A percentile compares a stretch with the other conserved stretches of the same genome.
Evolutionary conservation across 441 rosid genomes (phyloP).

Genomic region (Pelargonium hybrid): DNA sequence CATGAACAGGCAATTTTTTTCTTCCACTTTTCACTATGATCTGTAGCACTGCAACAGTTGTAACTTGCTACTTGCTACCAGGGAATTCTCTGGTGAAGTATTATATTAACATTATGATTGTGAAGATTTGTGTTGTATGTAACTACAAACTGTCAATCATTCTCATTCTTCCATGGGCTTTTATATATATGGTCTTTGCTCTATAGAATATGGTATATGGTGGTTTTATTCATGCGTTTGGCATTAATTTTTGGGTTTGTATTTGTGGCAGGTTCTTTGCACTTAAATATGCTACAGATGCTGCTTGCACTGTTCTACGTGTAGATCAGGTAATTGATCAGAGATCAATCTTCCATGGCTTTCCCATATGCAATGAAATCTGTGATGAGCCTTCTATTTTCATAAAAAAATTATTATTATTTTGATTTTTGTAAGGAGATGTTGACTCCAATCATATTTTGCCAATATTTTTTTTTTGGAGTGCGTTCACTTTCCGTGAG

Average conservation of each 20-base stretch:
- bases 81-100: not conserved
- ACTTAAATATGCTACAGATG: conserved; percentile 91
- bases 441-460: not conserved
- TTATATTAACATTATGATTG: not conserved
- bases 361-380: too few relatives aligned
- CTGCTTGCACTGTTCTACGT: conserved; percentile 93
- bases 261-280: conserved; percentile 56
- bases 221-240: too few relatives aligned
- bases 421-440: not conserved
- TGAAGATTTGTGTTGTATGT: not conserved
- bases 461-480: not conserved
- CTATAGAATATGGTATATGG: too few relatives aligned
- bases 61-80: not conserved
- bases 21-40: not conserved
- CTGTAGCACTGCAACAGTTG: not conserved
- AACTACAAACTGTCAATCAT: too few relatives aligned
- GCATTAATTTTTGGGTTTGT: not conserved
- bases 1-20: not conserved
- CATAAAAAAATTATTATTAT: too few relatives aligned
- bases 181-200: too few relatives aligned
- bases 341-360: not conserved
- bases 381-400: too few relatives aligned
- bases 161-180: too few relatives aligned
- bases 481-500: not conserved
- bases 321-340: conserved; percentile 72